Evolutionary conservation across 2,329 filamentous ascomycete species (phyloP).

Genomic region (Ceratocystis alfenasii): DNA sequence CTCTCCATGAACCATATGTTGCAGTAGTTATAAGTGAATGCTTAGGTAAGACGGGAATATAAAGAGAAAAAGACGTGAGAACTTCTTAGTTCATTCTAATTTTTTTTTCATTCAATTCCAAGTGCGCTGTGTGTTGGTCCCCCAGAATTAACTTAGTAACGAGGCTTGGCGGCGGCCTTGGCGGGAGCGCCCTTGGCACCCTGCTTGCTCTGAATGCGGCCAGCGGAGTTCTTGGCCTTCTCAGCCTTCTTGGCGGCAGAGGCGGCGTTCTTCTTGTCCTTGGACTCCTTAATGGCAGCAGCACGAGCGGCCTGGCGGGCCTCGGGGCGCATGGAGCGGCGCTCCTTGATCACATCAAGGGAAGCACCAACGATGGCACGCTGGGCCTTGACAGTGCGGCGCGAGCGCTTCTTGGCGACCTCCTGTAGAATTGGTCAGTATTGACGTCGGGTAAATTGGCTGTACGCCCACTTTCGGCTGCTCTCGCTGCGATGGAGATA

Average conservation of each 20-base stretch:
- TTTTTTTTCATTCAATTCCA: slow-evolving; percentile 22
- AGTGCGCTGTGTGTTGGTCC: slow-evolving; percentile 21
- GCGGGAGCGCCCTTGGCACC: slow-evolving; percentile 78
- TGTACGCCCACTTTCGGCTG: background rate
- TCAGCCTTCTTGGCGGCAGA: slow-evolving; percentile 95
- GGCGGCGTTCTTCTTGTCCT: slow-evolving; percentile 90
- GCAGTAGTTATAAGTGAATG: slow-evolving; percentile 1
- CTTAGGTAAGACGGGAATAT: background rate
- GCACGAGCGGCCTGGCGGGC: slow-evolving; percentile 82
- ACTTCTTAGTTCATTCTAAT: slow-evolving; percentile 21
- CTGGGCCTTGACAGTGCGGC: slow-evolving; percentile 96
- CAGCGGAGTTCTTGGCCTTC: slow-evolving; percentile 91
- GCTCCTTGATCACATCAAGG: slow-evolving; percentile 99
- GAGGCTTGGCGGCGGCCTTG: slow-evolving; percentile 78
- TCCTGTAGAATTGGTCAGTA: slow-evolving; percentile 56
- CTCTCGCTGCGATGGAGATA: background rate
- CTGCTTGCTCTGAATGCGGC: slow-evolving; percentile 89
- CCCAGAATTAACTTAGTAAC: slow-evolving; percentile 44
- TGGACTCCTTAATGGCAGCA: slow-evolving; percentile 88
- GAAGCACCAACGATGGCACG: slow-evolving; percentile 98
- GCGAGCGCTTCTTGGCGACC: slow-evolving; percentile 98
- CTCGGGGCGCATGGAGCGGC: slow-evolving; percentile 86
- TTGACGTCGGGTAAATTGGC: background rate
- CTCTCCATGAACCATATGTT: background rate
- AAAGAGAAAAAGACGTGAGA: slow-evolving; percentile 14